phyloP scores from a whole-genome alignment of 345 rosid species.

The Eutrema heterophyllum region DNA sequence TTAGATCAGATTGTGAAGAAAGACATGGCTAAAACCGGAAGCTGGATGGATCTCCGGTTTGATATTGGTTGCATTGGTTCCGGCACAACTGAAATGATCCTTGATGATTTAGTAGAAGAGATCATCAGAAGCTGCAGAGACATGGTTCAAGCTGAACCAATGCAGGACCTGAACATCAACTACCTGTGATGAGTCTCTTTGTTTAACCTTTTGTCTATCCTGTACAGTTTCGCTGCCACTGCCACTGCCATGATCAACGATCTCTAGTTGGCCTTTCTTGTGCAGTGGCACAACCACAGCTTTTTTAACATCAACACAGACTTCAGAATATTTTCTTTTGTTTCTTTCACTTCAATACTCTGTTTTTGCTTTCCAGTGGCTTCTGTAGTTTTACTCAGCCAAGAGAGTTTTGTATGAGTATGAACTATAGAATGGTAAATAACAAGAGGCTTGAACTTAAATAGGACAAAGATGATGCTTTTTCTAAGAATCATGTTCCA shows the following conservation, averaged over 20 bases:
- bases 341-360: slow-evolving; percentile 1
- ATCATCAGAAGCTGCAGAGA: slow-evolving; percentile 34
- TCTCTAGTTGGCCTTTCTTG: slow-evolving; percentile 22
- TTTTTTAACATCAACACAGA: slow-evolving; percentile 17
- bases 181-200: neutral
- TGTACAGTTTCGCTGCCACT: slow-evolving; percentile 29
- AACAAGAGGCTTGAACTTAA: slow-evolving; percentile 7
- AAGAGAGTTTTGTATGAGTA: slow-evolving; percentile 14
- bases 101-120: slow-evolving; percentile 62
- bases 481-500: neutral
- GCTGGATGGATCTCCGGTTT: slow-evolving; percentile 72
- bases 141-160: slow-evolving; percentile 14
- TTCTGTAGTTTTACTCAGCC: slow-evolving; percentile 18
- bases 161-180: neutral
- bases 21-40: slow-evolving; percentile 63
- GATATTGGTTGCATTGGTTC: slow-evolving; percentile 45
- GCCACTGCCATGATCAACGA: slow-evolving; percentile 16
- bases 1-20: slow-evolving; percentile 74
- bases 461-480: neutral
- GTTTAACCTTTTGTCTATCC: slow-evolving; percentile 2
- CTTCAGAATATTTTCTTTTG: neutral
- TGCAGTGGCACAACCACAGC: slow-evolving; percentile 11
- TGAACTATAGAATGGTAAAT: slow-evolving; percentile 5
- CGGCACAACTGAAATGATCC: slow-evolving; percentile 52
- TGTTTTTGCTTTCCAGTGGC: slow-evolving; percentile 8